These are phyloP conservation scores for Schizosaccharomyces japonicus DNA, from an alignment of 805 yeast species.

Conservation along the genomic window DNA sequence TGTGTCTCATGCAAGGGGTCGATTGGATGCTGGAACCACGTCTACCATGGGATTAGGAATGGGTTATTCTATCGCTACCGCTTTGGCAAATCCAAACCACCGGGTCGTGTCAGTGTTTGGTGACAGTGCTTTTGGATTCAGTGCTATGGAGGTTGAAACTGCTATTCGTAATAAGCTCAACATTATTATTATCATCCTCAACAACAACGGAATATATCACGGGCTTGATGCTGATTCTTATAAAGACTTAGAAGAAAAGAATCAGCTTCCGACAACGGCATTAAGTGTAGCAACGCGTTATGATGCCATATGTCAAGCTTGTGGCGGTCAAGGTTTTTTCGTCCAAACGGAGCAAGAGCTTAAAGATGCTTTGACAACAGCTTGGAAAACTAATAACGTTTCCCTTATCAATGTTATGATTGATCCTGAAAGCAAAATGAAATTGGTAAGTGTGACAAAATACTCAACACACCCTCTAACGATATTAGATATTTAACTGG, in stretches of 20 bases:
- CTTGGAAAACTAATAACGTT: conserved; percentile 19
- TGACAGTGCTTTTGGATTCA: conserved; percentile 57
- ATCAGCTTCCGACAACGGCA: conserved; percentile 33
- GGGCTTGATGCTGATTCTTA: conserved; percentile 24
- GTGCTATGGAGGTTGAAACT: conserved; percentile 52
- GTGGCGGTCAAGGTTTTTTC: conserved; percentile 30
- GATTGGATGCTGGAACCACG: conserved; percentile 52
- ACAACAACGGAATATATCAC: conserved; percentile 50
- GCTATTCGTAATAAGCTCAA: conserved; percentile 32
- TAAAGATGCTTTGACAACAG: conserved; percentile 14
- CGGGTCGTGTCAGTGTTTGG: conserved; percentile 41
- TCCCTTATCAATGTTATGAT: conserved; percentile 38
- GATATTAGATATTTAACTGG: background rate
- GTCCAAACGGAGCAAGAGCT: conserved; percentile 24
- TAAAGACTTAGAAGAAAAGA: conserved; percentile 8
- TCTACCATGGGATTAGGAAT: conserved; percentile 61
- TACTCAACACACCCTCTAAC: background rate
- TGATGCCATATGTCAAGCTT: conserved; percentile 26
- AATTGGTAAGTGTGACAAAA: conserved; percentile 17
- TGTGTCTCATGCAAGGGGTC: conserved; percentile 25
- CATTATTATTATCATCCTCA: conserved; percentile 38
- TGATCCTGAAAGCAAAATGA: conserved; percentile 30
- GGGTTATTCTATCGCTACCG: conserved; percentile 37
- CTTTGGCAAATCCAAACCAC: conserved; percentile 13
- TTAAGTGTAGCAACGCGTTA: conserved; percentile 32